Conservation (phyloP, 1,284 basidiomycete genomes). For the Inonotus obliquus region DNA sequence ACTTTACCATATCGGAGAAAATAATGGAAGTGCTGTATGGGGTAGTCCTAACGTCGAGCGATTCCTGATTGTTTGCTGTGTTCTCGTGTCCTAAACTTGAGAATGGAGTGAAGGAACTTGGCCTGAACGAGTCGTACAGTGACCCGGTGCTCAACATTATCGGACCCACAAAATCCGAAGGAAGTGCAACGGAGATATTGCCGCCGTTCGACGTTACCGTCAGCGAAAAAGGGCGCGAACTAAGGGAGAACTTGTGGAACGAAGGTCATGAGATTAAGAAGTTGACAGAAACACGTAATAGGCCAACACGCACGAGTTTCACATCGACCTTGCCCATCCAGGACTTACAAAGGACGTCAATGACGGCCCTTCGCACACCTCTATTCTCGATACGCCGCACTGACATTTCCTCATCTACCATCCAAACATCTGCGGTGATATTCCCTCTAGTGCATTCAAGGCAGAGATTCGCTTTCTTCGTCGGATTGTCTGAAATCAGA, state of each 20-base stretch:
- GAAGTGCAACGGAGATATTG: slow-evolving; percentile 4
- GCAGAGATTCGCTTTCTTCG: background rate
- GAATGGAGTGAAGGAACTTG: background rate
- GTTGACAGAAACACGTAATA: background rate
- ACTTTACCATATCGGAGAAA: background rate
- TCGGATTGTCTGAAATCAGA: slow-evolving; percentile 6
- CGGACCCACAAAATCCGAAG: slow-evolving; percentile 11
- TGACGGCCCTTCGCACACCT: background rate
- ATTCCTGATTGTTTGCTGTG: no score
- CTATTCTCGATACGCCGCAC: background rate
- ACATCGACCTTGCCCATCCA: background rate
- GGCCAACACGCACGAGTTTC: background rate
- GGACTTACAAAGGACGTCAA: background rate
- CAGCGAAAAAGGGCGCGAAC: background rate
- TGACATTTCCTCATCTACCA: background rate
- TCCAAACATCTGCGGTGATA: background rate
- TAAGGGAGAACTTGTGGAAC: background rate
- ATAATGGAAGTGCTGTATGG: background rate
- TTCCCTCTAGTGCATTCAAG: slow-evolving; percentile 5
- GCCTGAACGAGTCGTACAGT: background rate
- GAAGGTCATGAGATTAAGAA: background rate
- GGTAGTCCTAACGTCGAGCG: background rate
- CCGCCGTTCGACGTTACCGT: slow-evolving; percentile 3
- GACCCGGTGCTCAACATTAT: slow-evolving; percentile 2
- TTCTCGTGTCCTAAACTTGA: background rate